Conservation (phyloP, 192 early-diverging fungal species). For the Umbelopsis isabellina region DNA sequence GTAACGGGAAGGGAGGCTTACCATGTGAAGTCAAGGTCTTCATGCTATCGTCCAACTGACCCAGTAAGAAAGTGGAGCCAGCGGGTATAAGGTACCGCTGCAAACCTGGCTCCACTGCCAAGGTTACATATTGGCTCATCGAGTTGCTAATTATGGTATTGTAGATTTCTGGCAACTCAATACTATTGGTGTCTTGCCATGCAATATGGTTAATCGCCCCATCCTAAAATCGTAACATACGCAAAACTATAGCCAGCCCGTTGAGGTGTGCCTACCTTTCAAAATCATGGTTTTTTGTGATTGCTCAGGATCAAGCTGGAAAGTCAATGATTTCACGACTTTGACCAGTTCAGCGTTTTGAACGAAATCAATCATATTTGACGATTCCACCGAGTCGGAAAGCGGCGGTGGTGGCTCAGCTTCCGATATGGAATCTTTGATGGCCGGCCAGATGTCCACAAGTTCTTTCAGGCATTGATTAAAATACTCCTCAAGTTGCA, state of each 20-base stretch:
- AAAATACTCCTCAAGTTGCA: slow-evolving; percentile 19
- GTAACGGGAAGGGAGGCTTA: background rate
- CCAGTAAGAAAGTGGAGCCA: slow-evolving; percentile 24
- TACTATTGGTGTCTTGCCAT: slow-evolving; percentile 3
- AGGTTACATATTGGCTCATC: slow-evolving; percentile 14
- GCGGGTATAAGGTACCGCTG: slow-evolving; percentile 26
- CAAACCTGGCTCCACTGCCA: slow-evolving; percentile 15
- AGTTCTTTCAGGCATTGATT: slow-evolving; percentile 1
- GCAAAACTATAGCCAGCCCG: no score
- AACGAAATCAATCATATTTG: slow-evolving; percentile 21
- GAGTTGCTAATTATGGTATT: slow-evolving; percentile 17
- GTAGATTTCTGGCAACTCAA: slow-evolving; percentile 25
- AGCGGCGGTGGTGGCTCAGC: background rate
- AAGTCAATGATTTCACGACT: slow-evolving; percentile 20
- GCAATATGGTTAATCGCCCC: slow-evolving; percentile 8
- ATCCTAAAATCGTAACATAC: background rate
- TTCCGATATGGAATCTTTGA: slow-evolving; percentile 4
- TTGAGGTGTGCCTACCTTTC: background rate
- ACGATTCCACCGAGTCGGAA: no score
- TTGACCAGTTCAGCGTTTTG: slow-evolving; percentile 19
- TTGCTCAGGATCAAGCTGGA: slow-evolving; percentile 10
- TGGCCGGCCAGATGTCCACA: background rate
- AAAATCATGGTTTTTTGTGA: background rate
- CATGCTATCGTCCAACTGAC: slow-evolving; percentile 28
- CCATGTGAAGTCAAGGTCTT: slow-evolving; percentile 17